A percentile compares a stretch with the other conserved stretches of the same genome.
These are phyloP conservation scores for Sphaerulina vaccinii DNA, from an alignment of 2,329 filamentous ascomycete species.

Conservation along the genomic window DNA sequence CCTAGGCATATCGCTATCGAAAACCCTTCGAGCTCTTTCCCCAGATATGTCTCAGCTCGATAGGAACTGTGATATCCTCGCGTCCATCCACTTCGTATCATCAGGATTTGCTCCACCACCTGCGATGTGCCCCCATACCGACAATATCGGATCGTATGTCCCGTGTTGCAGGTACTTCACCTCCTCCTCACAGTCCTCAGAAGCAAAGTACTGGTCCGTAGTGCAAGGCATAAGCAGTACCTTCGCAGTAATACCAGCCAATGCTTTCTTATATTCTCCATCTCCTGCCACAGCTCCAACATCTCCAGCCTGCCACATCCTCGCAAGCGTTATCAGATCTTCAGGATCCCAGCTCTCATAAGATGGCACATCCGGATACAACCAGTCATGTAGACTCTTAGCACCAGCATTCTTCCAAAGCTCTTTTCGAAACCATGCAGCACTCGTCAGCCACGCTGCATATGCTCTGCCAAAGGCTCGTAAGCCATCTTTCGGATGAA, in stretches of 20 bases:
- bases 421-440: conserved; percentile 43
- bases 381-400: conserved; percentile 32
- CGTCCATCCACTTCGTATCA: conserved; percentile 34
- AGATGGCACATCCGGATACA: conserved; percentile 36
- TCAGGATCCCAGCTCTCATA: conserved; percentile 32
- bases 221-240: conserved; percentile 42
- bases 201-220: conserved; percentile 45
- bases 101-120: conserved; percentile 40
- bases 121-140: conserved; percentile 45
- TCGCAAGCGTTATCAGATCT: conserved; percentile 40
- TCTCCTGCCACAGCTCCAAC: conserved; percentile 30
- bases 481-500: conserved; percentile 31
- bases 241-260: conserved; percentile 39
- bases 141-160: conserved; percentile 37
- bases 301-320: conserved; percentile 47
- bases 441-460: conserved; percentile 43
- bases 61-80: background rate
- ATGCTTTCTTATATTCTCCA: conserved; percentile 37
- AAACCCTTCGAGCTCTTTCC: no score
- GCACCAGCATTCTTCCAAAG: conserved; percentile 40
- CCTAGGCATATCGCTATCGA: no score
- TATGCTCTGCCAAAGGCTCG: conserved; percentile 43
- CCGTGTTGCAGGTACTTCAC: conserved; percentile 37
- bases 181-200: conserved; percentile 42
- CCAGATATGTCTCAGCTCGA: no score